Conservation (phyloP, 345 rosid species). For the Toxicodendron radicans region DNA sequence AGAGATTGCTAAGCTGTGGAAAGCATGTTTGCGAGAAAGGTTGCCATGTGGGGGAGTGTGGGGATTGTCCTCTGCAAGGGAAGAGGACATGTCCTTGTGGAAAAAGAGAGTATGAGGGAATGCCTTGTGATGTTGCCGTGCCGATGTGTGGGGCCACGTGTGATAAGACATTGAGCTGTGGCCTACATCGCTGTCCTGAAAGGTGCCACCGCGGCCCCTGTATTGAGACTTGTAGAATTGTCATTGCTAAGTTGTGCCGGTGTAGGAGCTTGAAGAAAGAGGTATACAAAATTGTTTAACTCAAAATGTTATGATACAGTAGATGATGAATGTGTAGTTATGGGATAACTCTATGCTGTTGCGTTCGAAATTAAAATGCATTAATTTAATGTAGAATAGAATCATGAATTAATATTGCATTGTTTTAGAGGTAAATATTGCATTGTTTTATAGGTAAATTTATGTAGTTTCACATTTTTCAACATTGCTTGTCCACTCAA, state of each 20-base stretch:
- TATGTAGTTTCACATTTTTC: conserved; percentile 11
- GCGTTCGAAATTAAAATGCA: neutral
- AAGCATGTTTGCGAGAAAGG: conserved; percentile 79
- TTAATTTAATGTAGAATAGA: conserved; percentile 35
- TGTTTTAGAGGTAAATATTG: neutral
- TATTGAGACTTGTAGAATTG: conserved; percentile 81
- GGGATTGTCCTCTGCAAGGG: conserved; percentile 76
- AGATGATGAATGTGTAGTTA: neutral
- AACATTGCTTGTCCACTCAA: neutral
- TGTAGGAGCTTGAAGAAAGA: conserved; percentile 82
- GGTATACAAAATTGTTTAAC: conserved; percentile 44
- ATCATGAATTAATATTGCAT: neutral
- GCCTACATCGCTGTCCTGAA: conserved; percentile 78
- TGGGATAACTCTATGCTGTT: neutral
- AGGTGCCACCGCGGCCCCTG: conserved; percentile 84
- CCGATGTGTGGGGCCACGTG: conserved; percentile 87
- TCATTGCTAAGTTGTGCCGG: conserved; percentile 66
- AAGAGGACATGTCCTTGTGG: conserved; percentile 91
- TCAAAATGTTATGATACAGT: neutral
- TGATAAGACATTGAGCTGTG: conserved; percentile 68
- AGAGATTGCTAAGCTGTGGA: conserved; percentile 56
- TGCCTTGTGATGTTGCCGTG: conserved; percentile 68
- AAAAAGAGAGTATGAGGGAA: conserved; percentile 67
- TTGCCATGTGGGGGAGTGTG: conserved; percentile 77
- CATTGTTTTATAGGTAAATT: neutral